Evolutionary conservation across 2,329 filamentous ascomycete genomes (phyloP).

Genomic region (Beauveria sp.): DNA sequence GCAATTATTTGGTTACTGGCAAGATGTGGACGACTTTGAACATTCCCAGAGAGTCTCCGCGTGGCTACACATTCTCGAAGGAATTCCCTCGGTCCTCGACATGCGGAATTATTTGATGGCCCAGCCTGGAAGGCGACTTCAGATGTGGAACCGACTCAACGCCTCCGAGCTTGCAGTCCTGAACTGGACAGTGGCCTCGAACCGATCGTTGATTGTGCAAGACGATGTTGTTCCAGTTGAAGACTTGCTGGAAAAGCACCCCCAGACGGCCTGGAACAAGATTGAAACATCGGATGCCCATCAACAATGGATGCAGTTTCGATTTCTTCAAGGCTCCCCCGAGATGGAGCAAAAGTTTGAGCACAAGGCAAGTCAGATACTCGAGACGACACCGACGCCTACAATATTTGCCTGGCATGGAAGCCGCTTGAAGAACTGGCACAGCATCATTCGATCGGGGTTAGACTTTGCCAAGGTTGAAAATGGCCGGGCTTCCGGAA

Average conservation of each 20-base stretch:
- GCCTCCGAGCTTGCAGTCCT: conserved; percentile 61
- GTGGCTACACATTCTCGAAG: conserved; percentile 42
- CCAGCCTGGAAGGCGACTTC: conserved; percentile 32
- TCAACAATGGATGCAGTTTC: conserved; percentile 65
- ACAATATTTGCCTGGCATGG: conserved; percentile 87
- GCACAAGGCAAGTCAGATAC: conserved; percentile 47
- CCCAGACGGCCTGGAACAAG: conserved; percentile 25
- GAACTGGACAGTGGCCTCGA: conserved; percentile 85
- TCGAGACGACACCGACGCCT: conserved; percentile 39
- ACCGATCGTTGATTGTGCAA: conserved; percentile 77
- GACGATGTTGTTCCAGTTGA: conserved; percentile 40
- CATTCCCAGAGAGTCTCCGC: conserved; percentile 11
- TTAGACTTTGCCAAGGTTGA: conserved; percentile 58
- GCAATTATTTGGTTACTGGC: conserved; percentile 18
- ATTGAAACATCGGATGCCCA: conserved; percentile 43
- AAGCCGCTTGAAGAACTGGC: conserved; percentile 71
- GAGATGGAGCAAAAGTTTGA: conserved; percentile 75
- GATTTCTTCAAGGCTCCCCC: conserved; percentile 79
- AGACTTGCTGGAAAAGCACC: not conserved
- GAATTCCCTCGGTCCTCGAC: conserved; percentile 52
- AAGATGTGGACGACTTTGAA: conserved; percentile 19
- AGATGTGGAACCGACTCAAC: conserved; percentile 47
- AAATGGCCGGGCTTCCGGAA: conserved; percentile 64
- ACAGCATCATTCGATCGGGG: conserved; percentile 78
- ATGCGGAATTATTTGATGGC: conserved; percentile 45